Base-by-base conservation (phyloP, 768 basidiomycete species). In the Kwoniella sp. region DNA sequence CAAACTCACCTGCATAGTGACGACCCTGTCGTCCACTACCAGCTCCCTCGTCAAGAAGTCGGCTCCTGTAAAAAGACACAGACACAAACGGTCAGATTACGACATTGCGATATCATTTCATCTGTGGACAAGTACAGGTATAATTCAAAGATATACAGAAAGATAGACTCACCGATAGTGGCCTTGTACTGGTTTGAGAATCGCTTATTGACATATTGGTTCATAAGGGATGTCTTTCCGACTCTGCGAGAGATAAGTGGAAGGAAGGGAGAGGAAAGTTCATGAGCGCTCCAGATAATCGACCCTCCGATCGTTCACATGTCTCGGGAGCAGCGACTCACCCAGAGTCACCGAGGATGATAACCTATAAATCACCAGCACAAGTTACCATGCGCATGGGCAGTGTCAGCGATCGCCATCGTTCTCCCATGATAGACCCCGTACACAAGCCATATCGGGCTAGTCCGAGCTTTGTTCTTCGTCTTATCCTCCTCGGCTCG, bases 141-240 rank as follows among this genome's bases (percentile, higher is more conserved):
- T n/a, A n/a, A n/a, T n/a, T n/a, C n/a, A n/a, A n/a, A n/a, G n/a
- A n/a, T n/a, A n/a, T n/a, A n/a, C n/a, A 8, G 28, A 4, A 5
- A 47, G 22, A 41, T 22, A 23, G 22, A 77, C 73, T 57, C 66
- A 74, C 81, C 78, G 64, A 82, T 82, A 9, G 96, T 98, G 20
- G 96, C 96, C 84, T 98, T 98, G 87, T 99, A 99, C 84, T 97
- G 95, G 83, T 94, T 96, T 82, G 91, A 93, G 83, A 98, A 99
- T 68, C 96, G 90, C 83, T 97, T 98, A 87, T 97, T 98, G 71
- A 99, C 96, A 84, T 96, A 98, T 83, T 99, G 96, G 85, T 97
- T 97, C 96, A 99, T 99, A 75, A 99, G 89, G 29, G 95, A 98
- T 47, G 96, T 98, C 89, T 98, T 98, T 48, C 94, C 95, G 81